Evolutionary conservation across 768 basidiomycete genomes (phyloP).

Genomic region (Rhizopogon vesiculosus): DNA sequence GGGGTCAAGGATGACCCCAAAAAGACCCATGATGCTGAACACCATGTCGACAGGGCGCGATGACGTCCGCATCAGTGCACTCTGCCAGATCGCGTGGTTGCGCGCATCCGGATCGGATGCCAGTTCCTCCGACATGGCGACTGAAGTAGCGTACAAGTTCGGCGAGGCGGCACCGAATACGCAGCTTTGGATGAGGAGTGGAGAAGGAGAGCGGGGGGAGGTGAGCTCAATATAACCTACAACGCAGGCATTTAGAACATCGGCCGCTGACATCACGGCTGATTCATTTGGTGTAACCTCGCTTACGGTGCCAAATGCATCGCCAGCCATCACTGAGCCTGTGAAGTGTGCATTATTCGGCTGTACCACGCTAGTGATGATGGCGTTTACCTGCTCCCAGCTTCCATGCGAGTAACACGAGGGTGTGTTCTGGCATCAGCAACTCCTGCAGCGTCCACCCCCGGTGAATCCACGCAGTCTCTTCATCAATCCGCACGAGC

Average conservation of each 20-base stretch:
- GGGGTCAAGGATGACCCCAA: neutral
- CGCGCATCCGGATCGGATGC: neutral
- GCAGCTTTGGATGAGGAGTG: neutral
- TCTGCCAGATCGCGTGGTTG: neutral
- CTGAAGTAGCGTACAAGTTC: neutral
- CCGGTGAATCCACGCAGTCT: conserved; percentile 14
- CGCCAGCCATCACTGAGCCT: neutral
- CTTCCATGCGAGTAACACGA: neutral
- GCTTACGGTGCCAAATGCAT: neutral
- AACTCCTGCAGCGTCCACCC: conserved; percentile 17
- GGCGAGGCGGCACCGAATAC: neutral
- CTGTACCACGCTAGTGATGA: neutral
- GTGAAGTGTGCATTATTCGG: neutral
- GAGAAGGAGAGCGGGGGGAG: too few relatives aligned
- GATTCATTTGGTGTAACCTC: conserved; percentile 1
- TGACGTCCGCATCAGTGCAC: neutral
- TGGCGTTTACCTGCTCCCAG: neutral
- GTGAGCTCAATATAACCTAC: neutral
- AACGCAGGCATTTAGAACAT: conserved; percentile 1
- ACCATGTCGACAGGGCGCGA: conserved; percentile 3
- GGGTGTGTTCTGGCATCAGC: neutral
- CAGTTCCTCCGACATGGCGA: neutral
- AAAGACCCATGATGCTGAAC: conserved; percentile 4
- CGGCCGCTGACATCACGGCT: neutral
- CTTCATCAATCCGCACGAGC: conserved; percentile 10